Percentiles rank a stretch among this genome's conserved stretches.
These are phyloP conservation scores for Pseudopyrenochaeta lycopersici DNA, from an alignment of 2,329 filamentous ascomycete species.

Conservation along the genomic window DNA sequence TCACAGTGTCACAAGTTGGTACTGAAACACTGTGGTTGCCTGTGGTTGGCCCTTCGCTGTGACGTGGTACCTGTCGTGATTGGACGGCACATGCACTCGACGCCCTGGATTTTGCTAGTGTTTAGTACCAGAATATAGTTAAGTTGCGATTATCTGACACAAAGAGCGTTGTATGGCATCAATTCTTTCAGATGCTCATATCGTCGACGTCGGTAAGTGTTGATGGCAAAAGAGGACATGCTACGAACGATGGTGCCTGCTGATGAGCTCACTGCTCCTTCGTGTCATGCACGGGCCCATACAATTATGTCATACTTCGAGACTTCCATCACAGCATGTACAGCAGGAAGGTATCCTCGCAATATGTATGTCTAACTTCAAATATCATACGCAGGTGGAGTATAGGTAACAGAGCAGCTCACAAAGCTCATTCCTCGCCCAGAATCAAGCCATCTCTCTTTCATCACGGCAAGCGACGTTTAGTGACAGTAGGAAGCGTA, in stretches of 20 bases:
- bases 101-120: no score
- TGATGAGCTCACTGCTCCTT: not conserved
- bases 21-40: no score
- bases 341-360: not conserved
- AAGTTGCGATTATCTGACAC: no score
- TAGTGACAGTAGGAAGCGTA: conserved; percentile 51
- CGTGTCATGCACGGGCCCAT: not conserved
- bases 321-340: not conserved
- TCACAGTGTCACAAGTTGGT: no score
- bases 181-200: no score
- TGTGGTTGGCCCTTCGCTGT: no score
- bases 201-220: no score
- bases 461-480: conserved; percentile 35
- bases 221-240: no score
- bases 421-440: conserved; percentile 24
- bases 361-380: conserved; percentile 16
- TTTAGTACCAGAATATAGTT: no score
- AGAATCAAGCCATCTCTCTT: conserved; percentile 19
- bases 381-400: conserved; percentile 40
- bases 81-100: no score
- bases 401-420: conserved; percentile 38
- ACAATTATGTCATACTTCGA: conserved; percentile 3
- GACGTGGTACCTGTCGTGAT: no score
- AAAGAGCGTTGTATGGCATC: no score
- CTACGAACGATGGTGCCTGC: not conserved